Percentiles rank a stretch among this genome's conserved stretches.
phyloP scores from a whole-genome alignment of 2,329 filamentous ascomycete genomes.

The Beauveria brongniartii region DNA sequence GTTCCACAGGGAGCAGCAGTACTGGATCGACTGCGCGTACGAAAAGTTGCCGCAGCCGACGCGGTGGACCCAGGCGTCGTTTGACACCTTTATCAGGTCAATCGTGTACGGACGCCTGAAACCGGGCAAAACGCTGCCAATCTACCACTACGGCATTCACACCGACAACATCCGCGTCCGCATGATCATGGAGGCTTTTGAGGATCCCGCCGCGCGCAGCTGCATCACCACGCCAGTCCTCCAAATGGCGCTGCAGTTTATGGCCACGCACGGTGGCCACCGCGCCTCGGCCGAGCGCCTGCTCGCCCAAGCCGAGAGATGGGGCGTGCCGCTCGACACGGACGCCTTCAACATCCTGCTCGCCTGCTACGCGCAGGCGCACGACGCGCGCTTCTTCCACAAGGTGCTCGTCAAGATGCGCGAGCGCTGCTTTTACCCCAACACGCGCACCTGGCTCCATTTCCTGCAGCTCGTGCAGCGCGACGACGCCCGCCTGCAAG shows the following conservation, averaged over 20 bases:
- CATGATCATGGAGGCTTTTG: conserved; percentile 32
- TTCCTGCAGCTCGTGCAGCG: conserved; percentile 48
- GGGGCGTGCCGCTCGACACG: conserved; percentile 35
- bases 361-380: conserved; percentile 29
- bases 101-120: conserved; percentile 32
- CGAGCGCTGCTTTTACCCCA: conserved; percentile 29
- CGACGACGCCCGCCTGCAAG: conserved; percentile 43
- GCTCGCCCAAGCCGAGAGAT: conserved; percentile 27
- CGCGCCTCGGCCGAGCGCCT: conserved; percentile 27
- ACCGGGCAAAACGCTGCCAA: conserved; percentile 22
- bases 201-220: conserved; percentile 24
- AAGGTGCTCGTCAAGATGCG: conserved; percentile 33
- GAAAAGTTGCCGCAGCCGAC: conserved; percentile 31
- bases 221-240: conserved; percentile 32
- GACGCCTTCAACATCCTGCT: conserved; percentile 42
- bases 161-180: conserved; percentile 31
- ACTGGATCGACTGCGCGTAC: conserved; percentile 26
- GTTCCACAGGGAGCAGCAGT: conserved; percentile 26
- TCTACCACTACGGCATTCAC: conserved; percentile 27
- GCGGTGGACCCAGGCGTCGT: conserved; percentile 33
- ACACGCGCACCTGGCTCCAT: conserved; percentile 39
- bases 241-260: conserved; percentile 37
- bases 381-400: conserved; percentile 34
- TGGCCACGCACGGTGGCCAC: conserved; percentile 28
- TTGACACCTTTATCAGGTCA: conserved; percentile 34